Evolutionary conservation across 768 basidiomycete genomes (phyloP).

Genomic region (Boletus huronensis): DNA sequence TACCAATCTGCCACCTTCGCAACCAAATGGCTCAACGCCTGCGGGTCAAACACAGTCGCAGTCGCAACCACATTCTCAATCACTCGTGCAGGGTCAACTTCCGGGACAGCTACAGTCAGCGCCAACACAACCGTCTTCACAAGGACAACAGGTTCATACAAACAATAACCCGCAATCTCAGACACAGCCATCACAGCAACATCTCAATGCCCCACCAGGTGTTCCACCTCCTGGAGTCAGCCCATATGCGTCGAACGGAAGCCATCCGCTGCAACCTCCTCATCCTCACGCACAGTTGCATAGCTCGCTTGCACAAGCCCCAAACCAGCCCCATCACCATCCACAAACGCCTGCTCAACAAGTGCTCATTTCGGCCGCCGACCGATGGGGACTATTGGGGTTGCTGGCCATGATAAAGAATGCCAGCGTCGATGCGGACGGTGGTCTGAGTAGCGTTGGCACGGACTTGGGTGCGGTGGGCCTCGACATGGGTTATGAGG

Average conservation of each 20-base stretch:
- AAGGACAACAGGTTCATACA: conserved; percentile 28
- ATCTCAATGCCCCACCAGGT: conserved; percentile 53
- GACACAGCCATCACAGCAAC: conserved; percentile 39
- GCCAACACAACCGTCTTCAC: conserved; percentile 26
- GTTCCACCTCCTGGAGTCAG: conserved; percentile 39
- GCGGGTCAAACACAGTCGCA: conserved; percentile 22
- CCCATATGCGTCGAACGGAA: conserved; percentile 36
- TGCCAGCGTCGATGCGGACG: conserved; percentile 70
- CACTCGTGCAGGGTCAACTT: conserved; percentile 23
- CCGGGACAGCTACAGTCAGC: conserved; percentile 17
- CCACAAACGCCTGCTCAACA: conserved; percentile 93
- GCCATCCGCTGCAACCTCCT: conserved; percentile 31
- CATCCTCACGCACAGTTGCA: conserved; percentile 37
- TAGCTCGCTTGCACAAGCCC: conserved; percentile 27
- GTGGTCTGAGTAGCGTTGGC: conserved; percentile 78
- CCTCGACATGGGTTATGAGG: conserved; percentile 79
- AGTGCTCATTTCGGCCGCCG: conserved; percentile 86
- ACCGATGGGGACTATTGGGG: conserved; percentile 90
- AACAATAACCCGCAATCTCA: conserved; percentile 33
- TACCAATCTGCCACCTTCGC: conserved; percentile 38
- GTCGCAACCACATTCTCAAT: conserved; percentile 24
- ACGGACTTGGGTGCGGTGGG: conserved; percentile 92
- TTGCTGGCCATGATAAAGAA: conserved; percentile 85
- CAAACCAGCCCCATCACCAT: conserved; percentile 42
- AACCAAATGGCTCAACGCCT: conserved; percentile 27